Percentiles rank a stretch among this genome's conserved stretches.
Conservation (phyloP, 495 filamentous ascomycete species). For the Neurospora sp. region DNA sequence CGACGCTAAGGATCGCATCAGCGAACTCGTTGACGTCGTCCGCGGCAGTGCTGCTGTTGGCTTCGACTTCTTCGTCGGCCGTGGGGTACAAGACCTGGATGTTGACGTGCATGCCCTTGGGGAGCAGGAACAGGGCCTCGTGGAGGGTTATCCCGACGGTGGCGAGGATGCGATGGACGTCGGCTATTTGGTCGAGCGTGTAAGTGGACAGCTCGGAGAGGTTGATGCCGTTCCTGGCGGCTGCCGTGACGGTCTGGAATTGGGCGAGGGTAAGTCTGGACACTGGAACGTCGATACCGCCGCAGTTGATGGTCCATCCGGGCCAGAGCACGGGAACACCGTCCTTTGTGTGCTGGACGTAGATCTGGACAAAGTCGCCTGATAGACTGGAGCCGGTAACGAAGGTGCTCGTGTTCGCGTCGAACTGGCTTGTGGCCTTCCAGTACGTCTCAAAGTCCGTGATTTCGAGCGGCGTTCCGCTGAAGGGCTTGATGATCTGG, state of each 20-base stretch:
- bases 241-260: slow-evolving; percentile 56
- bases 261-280: slow-evolving; percentile 63
- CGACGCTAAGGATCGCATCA: slow-evolving; percentile 69
- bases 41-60: not conserved
- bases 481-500: slow-evolving; percentile 94
- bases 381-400: slow-evolving; percentile 93
- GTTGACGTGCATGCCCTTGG: slow-evolving; percentile 70
- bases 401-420: slow-evolving; percentile 61
- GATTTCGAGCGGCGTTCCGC: slow-evolving; percentile 87
- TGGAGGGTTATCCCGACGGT: slow-evolving; percentile 63
- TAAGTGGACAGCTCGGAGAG: slow-evolving; percentile 35
- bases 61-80: slow-evolving; percentile 47
- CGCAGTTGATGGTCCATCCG: slow-evolving; percentile 64
- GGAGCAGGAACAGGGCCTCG: slow-evolving; percentile 64
- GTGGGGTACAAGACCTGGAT: slow-evolving; percentile 80
- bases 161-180: slow-evolving; percentile 58
- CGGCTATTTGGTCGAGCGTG: slow-evolving; percentile 46
- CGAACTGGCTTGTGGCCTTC: slow-evolving; percentile 91
- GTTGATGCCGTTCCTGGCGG: slow-evolving; percentile 33
- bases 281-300: slow-evolving; percentile 72
- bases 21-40: slow-evolving; percentile 73
- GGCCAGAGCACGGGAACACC: slow-evolving; percentile 80
- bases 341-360: slow-evolving; percentile 83
- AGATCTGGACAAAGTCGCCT: slow-evolving; percentile 85
- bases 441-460: slow-evolving; percentile 98